Evolutionary conservation across 805 yeast species (phyloP).

Genomic region (Kodamaea lidongshanica): DNA sequence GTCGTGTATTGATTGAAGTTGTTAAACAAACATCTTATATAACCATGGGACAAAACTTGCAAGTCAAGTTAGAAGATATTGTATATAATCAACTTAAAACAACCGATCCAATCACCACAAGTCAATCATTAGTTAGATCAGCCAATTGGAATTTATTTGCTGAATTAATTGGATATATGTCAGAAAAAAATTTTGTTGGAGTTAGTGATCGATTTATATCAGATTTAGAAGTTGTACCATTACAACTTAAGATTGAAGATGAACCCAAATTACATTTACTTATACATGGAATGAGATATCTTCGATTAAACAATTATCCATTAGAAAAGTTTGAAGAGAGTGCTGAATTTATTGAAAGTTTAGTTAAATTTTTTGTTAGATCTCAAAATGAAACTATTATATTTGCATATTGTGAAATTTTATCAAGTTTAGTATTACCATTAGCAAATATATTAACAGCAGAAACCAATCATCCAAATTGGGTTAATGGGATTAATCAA

Average conservation of each 20-base stretch:
- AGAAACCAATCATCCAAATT: slow-evolving; percentile 91
- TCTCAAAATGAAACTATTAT: slow-evolving; percentile 62
- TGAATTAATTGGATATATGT: slow-evolving; percentile 83
- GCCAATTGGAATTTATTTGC: slow-evolving; percentile 95
- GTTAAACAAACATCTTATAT: slow-evolving; percentile 81
- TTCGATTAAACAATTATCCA: slow-evolving; percentile 76
- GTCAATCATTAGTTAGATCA: slow-evolving; percentile 63
- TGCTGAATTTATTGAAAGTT: slow-evolving; percentile 80
- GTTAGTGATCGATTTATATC: slow-evolving; percentile 93
- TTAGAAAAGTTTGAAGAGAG: slow-evolving; percentile 87
- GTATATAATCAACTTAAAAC: slow-evolving; percentile 84
- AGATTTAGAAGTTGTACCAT: slow-evolving; percentile 78
- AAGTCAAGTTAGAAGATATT: slow-evolving; percentile 83
- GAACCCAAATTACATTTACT: slow-evolving; percentile 62
- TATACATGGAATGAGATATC: slow-evolving; percentile 87
- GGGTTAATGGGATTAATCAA: slow-evolving; percentile 75
- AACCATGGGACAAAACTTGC: slow-evolving; percentile 68
- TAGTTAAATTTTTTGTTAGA: slow-evolving; percentile 72
- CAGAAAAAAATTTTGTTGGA: slow-evolving; percentile 71
- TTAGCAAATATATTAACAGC: slow-evolving; percentile 84
- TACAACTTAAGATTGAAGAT: slow-evolving; percentile 25
- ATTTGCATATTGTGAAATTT: slow-evolving; percentile 79
- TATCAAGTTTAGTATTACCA: slow-evolving; percentile 69
- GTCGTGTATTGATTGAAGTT: slow-evolving; percentile 88
- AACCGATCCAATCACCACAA: slow-evolving; percentile 71